Base-by-base conservation (phyloP, 2,329 filamentous ascomycete species). In the Xylaria polymorpha region DNA sequence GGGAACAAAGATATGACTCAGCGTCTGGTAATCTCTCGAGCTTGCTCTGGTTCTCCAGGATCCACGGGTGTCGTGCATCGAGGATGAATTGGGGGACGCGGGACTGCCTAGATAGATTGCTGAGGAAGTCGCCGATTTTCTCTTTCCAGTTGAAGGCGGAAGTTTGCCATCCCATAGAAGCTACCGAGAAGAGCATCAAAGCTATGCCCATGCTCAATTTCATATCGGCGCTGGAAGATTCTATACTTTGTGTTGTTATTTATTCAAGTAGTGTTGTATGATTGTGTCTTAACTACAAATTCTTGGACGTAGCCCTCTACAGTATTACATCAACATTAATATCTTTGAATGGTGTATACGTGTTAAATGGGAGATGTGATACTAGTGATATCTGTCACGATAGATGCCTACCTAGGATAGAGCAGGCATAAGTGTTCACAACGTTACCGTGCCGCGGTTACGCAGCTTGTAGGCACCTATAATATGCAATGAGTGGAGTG, bases 51-150 rank as follows among this genome's bases (percentile, higher is more conserved):
- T 65, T 65, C n/a, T 65, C 41, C n/a, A 64, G 37, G 37, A 67
- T 60, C 58, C 59, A 67, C 2, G 59, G 64, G 41, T 67, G 55
- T 39, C 12, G 35, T 15, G 64, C 20, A 22, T 67, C 64, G 41
- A 64, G 59, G 7, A 61, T 44, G 37, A 70, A 67, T 18, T 67
- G 61, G 18, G 64, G 68, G 9, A 64, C 50, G n/a, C 60, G 55
- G 14, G 68, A 70, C 29, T 22, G 51, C 10, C 29, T 32, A 15
- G n/a, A 18, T 8, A 25, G 50, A 25, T 53, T 53, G 50, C 50
- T 53, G 15, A 53, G 15, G 25, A 53, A 53, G 15, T 53, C 25
- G 7, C 2, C 15, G 15, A 53, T 32, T 7, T 32, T 53, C 50
- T 53, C 50, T 53, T 35, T 53, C 50, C 25, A 25, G 29, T 53